Percentiles rank a stretch among this genome's conserved stretches.
phyloP scores from a whole-genome alignment of 2,329 filamentous ascomycete genomes.

The Purpureocillium takamizusanense region DNA sequence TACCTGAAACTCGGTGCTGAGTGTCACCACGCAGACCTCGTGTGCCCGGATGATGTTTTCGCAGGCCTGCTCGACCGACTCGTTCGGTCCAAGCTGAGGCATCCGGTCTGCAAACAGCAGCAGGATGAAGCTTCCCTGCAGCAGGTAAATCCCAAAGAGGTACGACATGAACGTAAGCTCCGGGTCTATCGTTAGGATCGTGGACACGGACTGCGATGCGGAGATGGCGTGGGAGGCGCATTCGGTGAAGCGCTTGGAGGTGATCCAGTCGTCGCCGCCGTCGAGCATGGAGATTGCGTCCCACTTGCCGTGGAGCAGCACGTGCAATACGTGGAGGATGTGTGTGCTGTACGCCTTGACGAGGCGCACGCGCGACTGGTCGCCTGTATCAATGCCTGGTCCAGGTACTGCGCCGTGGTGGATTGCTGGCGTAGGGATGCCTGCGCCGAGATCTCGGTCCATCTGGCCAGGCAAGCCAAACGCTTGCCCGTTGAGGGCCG shows the following conservation, averaged over 20 bases:
- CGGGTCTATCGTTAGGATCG: conserved; percentile 37
- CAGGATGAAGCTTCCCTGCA: conserved; percentile 41
- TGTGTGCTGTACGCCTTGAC: conserved; percentile 38
- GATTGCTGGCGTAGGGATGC: conserved; percentile 5
- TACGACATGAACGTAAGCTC: conserved; percentile 44
- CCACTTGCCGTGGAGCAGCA: conserved; percentile 39
- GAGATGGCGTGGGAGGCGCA: conserved; percentile 37
- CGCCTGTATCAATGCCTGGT: conserved; percentile 9
- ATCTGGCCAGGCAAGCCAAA: conserved; percentile 1
- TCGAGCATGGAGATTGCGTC: conserved; percentile 40
- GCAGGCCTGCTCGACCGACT: conserved; percentile 36
- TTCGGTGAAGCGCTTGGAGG: conserved; percentile 32
- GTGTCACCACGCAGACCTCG: conserved; percentile 39
- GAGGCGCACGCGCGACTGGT: conserved; percentile 24
- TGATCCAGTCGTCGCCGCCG: conserved; percentile 38
- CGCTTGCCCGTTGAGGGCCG: conserved; percentile 5
- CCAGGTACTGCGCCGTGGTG: not conserved
- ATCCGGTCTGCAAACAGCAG: conserved; percentile 39
- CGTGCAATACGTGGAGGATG: conserved; percentile 37
- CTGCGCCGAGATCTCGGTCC: conserved; percentile 5
- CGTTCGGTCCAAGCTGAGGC: conserved; percentile 34
- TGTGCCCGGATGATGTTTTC: conserved; percentile 41
- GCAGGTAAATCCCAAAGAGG: conserved; percentile 41
- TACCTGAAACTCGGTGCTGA: conserved; percentile 41
- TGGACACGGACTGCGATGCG: conserved; percentile 33